These are phyloP conservation scores for Acacia confusa DNA, from an alignment of 306 rosid genomes.

Conservation along the genomic window DNA sequence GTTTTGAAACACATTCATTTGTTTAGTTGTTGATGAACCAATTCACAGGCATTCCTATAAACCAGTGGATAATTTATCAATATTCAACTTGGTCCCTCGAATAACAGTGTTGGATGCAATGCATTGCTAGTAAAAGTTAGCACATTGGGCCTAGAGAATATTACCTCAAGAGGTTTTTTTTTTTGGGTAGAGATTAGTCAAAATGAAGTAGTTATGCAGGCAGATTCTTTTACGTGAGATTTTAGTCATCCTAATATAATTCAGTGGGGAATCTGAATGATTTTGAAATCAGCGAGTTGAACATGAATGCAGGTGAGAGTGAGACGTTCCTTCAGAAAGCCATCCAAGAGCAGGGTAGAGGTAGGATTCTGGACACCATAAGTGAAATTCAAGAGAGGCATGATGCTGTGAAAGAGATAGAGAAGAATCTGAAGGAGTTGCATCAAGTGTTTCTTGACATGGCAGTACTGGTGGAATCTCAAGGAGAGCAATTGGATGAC, in stretches of 20 bases:
- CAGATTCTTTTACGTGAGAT: not conserved
- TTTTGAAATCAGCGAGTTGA: conserved; percentile 13
- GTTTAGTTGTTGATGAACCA: not conserved
- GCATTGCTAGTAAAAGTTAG: not conserved
- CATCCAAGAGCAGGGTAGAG: conserved; percentile 93
- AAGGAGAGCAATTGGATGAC: conserved; percentile 89
- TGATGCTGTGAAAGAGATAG: conserved; percentile 89
- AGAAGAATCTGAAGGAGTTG: conserved; percentile 81
- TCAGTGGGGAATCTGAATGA: not conserved
- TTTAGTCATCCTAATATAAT: not conserved
- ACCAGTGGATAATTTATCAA: not conserved
- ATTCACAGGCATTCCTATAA: not conserved
- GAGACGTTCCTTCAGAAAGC: conserved; percentile 97
- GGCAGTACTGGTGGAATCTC: conserved; percentile 89
- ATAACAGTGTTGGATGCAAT: conserved; percentile 1
- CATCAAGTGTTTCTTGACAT: conserved; percentile 98
- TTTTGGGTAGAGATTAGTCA: not conserved
- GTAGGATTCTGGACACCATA: conserved; percentile 83
- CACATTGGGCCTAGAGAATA: not conserved
- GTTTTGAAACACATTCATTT: not conserved
- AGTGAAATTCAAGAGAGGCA: conserved; percentile 96
- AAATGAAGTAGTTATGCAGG: not conserved
- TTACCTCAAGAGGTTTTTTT: not conserved
- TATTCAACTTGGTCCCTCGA: not conserved
- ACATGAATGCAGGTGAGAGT: conserved; percentile 71